Percentiles rank a stretch among this genome's conserved stretches.
phyloP scores from a whole-genome alignment of 768 basidiomycete species.

The Mycena polygramma region DNA sequence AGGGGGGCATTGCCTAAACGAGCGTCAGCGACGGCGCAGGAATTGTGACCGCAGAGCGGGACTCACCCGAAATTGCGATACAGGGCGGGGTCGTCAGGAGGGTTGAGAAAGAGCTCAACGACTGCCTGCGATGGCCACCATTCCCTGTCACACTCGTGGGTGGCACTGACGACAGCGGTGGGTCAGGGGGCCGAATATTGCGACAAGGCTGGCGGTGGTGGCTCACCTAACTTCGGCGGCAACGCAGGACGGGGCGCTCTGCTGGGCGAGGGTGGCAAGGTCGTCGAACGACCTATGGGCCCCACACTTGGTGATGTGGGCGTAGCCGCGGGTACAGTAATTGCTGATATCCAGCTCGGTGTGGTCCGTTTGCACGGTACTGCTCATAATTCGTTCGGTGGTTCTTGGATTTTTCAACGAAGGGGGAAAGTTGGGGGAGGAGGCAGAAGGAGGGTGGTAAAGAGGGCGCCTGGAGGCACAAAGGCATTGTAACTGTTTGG shows the following conservation, averaged over 20 bases:
- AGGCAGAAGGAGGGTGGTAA: neutral
- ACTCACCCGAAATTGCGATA: neutral
- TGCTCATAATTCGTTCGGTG: neutral
- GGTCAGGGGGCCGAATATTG: neutral
- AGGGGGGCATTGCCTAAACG: neutral
- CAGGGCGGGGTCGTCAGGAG: neutral
- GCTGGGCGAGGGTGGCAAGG: neutral
- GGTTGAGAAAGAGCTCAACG: no score
- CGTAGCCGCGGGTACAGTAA: slow-evolving; percentile 11
- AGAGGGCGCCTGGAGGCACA: neutral
- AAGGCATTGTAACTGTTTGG: slow-evolving; percentile 15
- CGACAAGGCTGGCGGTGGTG: no score
- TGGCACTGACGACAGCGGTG: neutral
- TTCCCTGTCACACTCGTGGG: neutral
- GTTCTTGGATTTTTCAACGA: neutral
- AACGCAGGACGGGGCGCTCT: slow-evolving; percentile 8
- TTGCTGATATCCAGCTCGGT: neutral
- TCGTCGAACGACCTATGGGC: neutral
- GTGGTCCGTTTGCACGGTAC: neutral
- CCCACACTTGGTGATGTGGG: neutral
- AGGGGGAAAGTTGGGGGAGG: neutral
- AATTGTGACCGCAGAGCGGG: neutral
- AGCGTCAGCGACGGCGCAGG: neutral
- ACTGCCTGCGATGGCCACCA: neutral
- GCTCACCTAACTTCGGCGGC: neutral